A percentile compares a stretch with the other conserved stretches of the same genome.
Conservation (phyloP, 768 basidiomycete genomes). For the Tulasnella sp. region DNA sequence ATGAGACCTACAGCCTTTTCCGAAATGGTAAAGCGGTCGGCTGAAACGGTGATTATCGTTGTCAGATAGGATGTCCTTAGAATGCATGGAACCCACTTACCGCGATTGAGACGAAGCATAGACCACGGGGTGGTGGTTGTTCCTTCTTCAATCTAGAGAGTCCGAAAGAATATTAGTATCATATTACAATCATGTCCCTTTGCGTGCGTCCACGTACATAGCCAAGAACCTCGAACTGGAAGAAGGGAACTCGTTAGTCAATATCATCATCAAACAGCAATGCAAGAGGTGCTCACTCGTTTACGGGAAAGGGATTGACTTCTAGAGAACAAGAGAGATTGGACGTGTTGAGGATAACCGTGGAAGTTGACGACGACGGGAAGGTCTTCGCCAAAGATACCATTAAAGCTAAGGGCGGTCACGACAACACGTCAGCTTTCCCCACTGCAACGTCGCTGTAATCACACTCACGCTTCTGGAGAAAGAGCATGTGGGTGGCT, state of each 20-base stretch:
- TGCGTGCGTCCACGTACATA: conserved; percentile 21
- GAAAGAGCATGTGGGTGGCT: conserved; percentile 68
- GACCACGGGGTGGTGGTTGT: conserved; percentile 71
- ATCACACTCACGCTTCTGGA: conserved; percentile 30
- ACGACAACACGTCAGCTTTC: neutral
- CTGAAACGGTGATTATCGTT: conserved; percentile 23
- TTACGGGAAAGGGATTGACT: conserved; percentile 20
- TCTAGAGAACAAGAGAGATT: conserved; percentile 46
- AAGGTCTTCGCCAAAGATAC: conserved; percentile 63
- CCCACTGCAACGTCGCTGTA: neutral
- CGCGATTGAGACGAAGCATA: conserved; percentile 29
- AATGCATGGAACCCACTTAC: neutral
- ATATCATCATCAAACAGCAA: neutral
- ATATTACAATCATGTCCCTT: neutral
- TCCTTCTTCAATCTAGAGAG: conserved; percentile 31
- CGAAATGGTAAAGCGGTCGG: conserved; percentile 32
- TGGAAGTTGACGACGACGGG: conserved; percentile 79
- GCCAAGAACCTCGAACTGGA: conserved; percentile 26
- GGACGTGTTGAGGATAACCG: conserved; percentile 66
- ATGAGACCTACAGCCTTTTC: conserved; percentile 31
- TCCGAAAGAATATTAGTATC: neutral
- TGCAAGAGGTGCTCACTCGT: neutral
- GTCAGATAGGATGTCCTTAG: conserved; percentile 22
- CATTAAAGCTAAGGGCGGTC: conserved; percentile 43
- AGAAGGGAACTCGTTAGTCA: conserved; percentile 14